A percentile compares a stretch with the other conserved stretches of the same genome.
Evolutionary conservation across 306 rosid genomes (phyloP).

Genomic region (Rubus idaeus): DNA sequence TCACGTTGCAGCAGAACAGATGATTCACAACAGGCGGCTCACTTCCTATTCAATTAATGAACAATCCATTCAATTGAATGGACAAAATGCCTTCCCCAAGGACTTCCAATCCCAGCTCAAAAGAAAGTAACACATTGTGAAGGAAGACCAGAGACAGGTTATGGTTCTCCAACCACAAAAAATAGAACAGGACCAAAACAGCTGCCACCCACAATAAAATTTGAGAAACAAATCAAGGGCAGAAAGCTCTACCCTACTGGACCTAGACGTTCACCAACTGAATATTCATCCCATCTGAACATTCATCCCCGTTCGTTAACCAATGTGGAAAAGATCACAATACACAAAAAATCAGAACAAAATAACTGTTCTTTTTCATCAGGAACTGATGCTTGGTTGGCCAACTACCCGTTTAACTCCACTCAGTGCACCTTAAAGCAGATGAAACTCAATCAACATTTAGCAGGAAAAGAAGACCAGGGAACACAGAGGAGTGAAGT

Average conservation of each 20-base stretch:
- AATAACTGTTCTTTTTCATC: background rate
- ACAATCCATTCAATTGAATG: conserved; percentile 17
- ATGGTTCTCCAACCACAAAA: conserved; percentile 19
- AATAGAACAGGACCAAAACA: background rate
- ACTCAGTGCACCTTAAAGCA: conserved; percentile 15
- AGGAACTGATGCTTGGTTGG: conserved; percentile 1
- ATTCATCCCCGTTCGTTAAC: background rate
- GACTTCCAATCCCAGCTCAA: conserved; percentile 27
- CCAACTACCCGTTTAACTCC: conserved; percentile 24
- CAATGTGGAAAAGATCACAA: background rate
- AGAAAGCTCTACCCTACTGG: background rate
- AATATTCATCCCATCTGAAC: background rate
- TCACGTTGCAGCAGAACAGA: conserved; percentile 14
- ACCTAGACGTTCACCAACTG: background rate
- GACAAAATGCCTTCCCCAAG: conserved; percentile 16
- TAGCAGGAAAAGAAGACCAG: conserved; percentile 30
- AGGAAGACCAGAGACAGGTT: conserved; percentile 19
- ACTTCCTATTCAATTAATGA: conserved; percentile 9
- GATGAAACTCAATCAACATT: conserved; percentile 23
- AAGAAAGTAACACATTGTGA: conserved; percentile 1
- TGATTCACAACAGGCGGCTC: conserved; percentile 8
- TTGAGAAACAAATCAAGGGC: background rate
- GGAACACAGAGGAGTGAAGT: conserved; percentile 22
- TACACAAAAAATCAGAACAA: background rate
- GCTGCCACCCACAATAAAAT: conserved; percentile 22